phyloP scores from a whole-genome alignment of 2,329 filamentous ascomycete genomes.

The Alternaria sp. region DNA sequence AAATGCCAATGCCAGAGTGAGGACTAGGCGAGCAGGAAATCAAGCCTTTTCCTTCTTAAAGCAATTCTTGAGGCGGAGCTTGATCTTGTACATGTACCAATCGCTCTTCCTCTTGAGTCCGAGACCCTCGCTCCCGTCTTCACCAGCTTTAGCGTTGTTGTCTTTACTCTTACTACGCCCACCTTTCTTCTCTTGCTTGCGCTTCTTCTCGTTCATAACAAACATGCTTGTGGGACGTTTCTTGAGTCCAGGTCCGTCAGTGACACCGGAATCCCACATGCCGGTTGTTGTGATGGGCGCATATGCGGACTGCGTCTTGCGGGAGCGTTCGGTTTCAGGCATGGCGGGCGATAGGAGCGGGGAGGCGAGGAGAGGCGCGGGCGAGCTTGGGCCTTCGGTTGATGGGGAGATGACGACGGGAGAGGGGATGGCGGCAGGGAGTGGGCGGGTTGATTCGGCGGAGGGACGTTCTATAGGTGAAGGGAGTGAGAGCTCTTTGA shows the following conservation, averaged over 20 bases:
- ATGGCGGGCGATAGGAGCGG: constrained; percentile 22
- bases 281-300: constrained; percentile 44
- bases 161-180: constrained; percentile 37
- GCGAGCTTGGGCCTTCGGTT: constrained; percentile 6
- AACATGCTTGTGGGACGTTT: constrained; percentile 43
- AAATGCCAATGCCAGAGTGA: neutral
- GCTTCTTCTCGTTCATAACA: constrained; percentile 41
- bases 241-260: constrained; percentile 35
- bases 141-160: constrained; percentile 25
- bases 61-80: constrained; percentile 14
- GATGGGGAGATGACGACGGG: constrained; percentile 23
- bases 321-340: constrained; percentile 23
- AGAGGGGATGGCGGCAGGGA: constrained; percentile 13
- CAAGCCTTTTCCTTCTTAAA: constrained; percentile 19
- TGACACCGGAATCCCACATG: constrained; percentile 46
- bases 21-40: neutral
- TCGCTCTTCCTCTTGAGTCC: constrained; percentile 15
- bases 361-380: constrained; percentile 15
- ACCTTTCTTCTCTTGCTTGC: constrained; percentile 37
- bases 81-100: constrained; percentile 24
- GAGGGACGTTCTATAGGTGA: constrained; percentile 18
- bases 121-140: constrained; percentile 11
- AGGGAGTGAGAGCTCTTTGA: constrained; percentile 39
- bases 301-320: constrained; percentile 41
- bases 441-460: neutral